Evolutionary conservation across 768 basidiomycete species (phyloP).

Genomic region (Lyophyllum semitale): DNA sequence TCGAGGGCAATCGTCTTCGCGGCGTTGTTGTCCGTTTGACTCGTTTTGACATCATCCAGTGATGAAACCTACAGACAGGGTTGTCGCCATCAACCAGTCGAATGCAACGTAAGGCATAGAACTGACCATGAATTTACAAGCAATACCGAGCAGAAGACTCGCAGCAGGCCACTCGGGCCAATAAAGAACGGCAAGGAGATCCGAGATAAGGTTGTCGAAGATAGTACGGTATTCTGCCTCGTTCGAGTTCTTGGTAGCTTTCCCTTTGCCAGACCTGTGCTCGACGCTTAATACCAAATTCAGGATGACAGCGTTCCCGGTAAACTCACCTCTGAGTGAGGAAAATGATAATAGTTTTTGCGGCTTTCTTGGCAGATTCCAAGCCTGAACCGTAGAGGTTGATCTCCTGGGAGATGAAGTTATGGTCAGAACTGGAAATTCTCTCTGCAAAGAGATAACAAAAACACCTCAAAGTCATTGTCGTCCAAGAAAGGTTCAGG

Average conservation of each 20-base stretch:
- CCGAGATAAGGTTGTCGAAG: constrained; percentile 88
- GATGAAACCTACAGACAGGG: constrained; percentile 61
- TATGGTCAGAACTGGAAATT: background rate
- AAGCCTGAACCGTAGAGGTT: constrained; percentile 69
- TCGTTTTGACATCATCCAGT: constrained; percentile 77
- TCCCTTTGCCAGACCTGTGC: constrained; percentile 79
- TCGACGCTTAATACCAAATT: background rate
- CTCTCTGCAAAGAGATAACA: background rate
- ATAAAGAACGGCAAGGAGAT: constrained; percentile 84
- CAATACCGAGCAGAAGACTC: constrained; percentile 74
- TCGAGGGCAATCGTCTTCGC: constrained; percentile 90
- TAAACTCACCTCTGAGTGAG: constrained; percentile 59
- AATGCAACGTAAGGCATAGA: background rate
- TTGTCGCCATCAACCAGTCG: background rate
- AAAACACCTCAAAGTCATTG: constrained; percentile 65
- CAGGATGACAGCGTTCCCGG: background rate
- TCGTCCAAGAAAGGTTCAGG: constrained; percentile 65
- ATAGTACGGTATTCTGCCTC: constrained; percentile 94
- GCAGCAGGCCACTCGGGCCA: constrained; percentile 99
- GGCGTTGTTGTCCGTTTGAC: constrained; percentile 74
- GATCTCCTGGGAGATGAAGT: constrained; percentile 57
- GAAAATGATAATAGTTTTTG: constrained; percentile 80
- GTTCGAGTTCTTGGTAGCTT: constrained; percentile 86
- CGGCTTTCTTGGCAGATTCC: constrained; percentile 83
- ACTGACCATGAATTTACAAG: constrained; percentile 85